Conservation (phyloP, 306 rosid species). For the Lithocarpus polystachyus region DNA sequence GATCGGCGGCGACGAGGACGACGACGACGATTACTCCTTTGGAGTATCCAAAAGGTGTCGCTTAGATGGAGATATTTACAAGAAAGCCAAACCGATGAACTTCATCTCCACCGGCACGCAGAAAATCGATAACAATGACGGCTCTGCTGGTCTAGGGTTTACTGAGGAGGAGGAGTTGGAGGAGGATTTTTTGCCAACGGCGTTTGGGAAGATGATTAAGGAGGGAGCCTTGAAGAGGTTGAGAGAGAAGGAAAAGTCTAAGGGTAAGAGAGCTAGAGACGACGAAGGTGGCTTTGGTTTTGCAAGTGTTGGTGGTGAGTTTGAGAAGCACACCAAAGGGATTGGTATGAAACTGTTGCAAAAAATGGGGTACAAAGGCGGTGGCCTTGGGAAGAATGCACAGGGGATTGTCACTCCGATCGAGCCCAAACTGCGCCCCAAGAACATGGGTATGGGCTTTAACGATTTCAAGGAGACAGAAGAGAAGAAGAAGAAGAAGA, state of each 20-base stretch:
- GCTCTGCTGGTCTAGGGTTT: constrained; percentile 58
- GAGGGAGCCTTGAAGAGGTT: constrained; percentile 82
- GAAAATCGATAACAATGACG: constrained; percentile 43
- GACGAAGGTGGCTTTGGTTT: constrained; percentile 15
- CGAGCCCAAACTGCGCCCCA: constrained; percentile 78
- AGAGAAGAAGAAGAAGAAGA: constrained; percentile 36
- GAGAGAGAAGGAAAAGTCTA: constrained; percentile 53
- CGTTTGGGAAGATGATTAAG: constrained; percentile 73
- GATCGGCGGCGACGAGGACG: constrained; percentile 52
- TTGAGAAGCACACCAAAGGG: constrained; percentile 84
- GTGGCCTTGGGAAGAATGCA: constrained; percentile 86
- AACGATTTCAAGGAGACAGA: constrained; percentile 54
- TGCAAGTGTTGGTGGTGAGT: constrained; percentile 46
- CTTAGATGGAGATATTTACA: constrained; percentile 40
- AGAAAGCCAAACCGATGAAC: constrained; percentile 68
- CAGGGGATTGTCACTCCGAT: constrained; percentile 84
- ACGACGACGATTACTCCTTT: constrained; percentile 40
- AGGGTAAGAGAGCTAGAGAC: constrained; percentile 36
- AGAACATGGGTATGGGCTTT: constrained; percentile 81
- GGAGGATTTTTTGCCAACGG: constrained; percentile 57
- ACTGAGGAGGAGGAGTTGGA: constrained; percentile 28
- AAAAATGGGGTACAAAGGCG: constrained; percentile 96
- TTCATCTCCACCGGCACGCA: constrained; percentile 76
- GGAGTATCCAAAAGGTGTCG: constrained; percentile 43
- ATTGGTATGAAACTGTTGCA: constrained; percentile 76